Base-by-base conservation (phyloP, 1,284 basidiomycete species). In the Trametes hirsuta region DNA sequence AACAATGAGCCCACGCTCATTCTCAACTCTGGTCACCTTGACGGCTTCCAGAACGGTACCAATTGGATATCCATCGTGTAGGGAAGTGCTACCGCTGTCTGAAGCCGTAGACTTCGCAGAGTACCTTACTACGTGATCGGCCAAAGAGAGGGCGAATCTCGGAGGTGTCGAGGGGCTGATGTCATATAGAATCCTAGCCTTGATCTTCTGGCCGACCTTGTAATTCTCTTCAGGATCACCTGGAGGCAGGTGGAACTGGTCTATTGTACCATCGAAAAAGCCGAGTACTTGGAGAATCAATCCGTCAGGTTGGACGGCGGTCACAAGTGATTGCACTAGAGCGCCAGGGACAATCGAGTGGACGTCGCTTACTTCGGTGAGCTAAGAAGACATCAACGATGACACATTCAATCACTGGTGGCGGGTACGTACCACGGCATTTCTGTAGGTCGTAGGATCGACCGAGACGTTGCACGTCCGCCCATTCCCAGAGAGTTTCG, bases 221-320 rank as follows among this genome's bases (percentile, higher is more conserved):
- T 84, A 90, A 39, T 77, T 75, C 52, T 83, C 81, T 42, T 82
- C 81, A 6, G 79, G 73, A 18, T 79, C 72, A 47, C 81, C 76
- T 15, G 77, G 67, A 3, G 80, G 81, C 21, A 98, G 77, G 75
- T 99, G 96, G 62, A 90, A 85, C 45, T 87, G 79, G 71, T 98
- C 95, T 52, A 95, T 84, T 0, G 95, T 97, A 34, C 94, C 97
- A 51, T 95, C 90, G 74, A 96, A 98, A 76, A 94, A 97, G 2
- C 96, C 97, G 35, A 96, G 84, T 21, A 98, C 82, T 76, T 97
- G 95, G 49, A 99, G 80, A 70, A 93, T 93, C 53, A 99, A 79
- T 24, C 98, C 97, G 21, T 81, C 82, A 15, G 90, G 81, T 40
- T 88, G 80, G n/a, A 92, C 82, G 8, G 88, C 86, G 3, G 95